Base-by-base conservation (phyloP, 345 rosid species). In the Pelargonium nanum region DNA sequence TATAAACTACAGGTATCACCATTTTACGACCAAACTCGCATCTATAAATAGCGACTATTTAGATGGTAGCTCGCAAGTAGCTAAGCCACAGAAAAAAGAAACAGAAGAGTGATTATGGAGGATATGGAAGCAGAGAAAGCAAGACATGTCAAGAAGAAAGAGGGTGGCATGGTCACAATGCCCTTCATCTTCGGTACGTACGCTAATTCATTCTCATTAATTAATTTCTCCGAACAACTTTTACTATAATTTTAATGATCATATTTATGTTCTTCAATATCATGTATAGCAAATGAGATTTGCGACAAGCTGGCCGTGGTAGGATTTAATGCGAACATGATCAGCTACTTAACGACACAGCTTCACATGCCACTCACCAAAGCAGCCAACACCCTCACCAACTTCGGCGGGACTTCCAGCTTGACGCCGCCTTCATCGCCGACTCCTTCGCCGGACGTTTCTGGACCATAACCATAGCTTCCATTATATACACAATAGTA, bases 331-430 rank as follows among this genome's bases (percentile, higher is more conserved):
- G 59, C 92, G 24, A 93, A 93, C 65, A 89, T 93, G 99, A 79
- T 85, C 51, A 93, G 82, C 81, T 93, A 93, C 83, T 64, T 89
- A 56, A 93, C 94, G 19, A 71, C 78, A 19, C 83, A 93, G 72
- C 74, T 93, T 60, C 91, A 93, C 55, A 79, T 89, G 84, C 97
- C 99, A 0, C 65, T 87, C 68, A 85, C 96, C 17, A 83, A 84
- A 83, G 97, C 97, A 13, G 99, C 97, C 34, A 93, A 89, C 68
- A 85, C 95, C 25, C 81, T 85, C 53, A 89, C 97, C 53, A 89
- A 87, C 78, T 93, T 93, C 48, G 84, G 90, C 1, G 95, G 99
- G 48, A 85, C 92, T 22, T 68, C 92, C 0, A 81, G 97, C 78
- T 65, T 93, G 30, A 89, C 96, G 9, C 96, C 99, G 99, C 99